Base-by-base conservation (phyloP, 352 stramenopile genomes). In the Phytophthora cajani region DNA sequence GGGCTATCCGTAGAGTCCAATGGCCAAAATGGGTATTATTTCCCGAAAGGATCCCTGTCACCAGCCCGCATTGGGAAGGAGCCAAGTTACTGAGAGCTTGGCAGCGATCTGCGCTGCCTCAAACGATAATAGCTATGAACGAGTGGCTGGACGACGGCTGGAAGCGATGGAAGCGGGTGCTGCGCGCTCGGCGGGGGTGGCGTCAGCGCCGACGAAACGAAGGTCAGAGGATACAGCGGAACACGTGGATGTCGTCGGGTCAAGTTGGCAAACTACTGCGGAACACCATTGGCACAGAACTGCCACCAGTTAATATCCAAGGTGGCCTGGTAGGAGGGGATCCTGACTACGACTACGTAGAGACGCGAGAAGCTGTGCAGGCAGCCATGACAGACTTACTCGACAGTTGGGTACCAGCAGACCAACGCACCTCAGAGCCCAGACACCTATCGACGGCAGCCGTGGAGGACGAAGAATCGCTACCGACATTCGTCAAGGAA, bases 21-120 rank as follows among this genome's bases (percentile, higher is more conserved):
- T 58, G 51, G 51, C 51, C 30, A 1, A 58, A 58, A 44, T 58
- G 51, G 25, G n/a, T 44, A 5, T 5, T 58, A 6, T 58, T 58
- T 14, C 51, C 51, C n/a, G 51, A 58, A 2, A 27, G 51, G 2
- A 9, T 58, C 12, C 51, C 27, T 21, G 51, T 14, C 12, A 58
- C 51, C 12, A 58, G 51, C 27, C 51, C 51, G 12, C 51, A 58
- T 25, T 27, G 27, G 10, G 51, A 42, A 16, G 51, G 50, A 5
- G 50, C 50, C 11, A 21, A 21, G 32, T 12, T 40, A 5, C 2
- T 56, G 4, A 42, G 12, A 19, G 25, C 40, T 4, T 56, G 50
- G 50, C 21, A 25, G 5, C 25, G 17, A 11, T 56, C 50, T 23
- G 23, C n/a, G 42, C 50, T 10, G 8, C 32, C 32, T 10, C 32